Percentiles rank a stretch among this genome's conserved stretches.
These are phyloP conservation scores for Tylopilus cervinicoccineus DNA, from an alignment of 768 basidiomycete genomes.

Conservation along the genomic window DNA sequence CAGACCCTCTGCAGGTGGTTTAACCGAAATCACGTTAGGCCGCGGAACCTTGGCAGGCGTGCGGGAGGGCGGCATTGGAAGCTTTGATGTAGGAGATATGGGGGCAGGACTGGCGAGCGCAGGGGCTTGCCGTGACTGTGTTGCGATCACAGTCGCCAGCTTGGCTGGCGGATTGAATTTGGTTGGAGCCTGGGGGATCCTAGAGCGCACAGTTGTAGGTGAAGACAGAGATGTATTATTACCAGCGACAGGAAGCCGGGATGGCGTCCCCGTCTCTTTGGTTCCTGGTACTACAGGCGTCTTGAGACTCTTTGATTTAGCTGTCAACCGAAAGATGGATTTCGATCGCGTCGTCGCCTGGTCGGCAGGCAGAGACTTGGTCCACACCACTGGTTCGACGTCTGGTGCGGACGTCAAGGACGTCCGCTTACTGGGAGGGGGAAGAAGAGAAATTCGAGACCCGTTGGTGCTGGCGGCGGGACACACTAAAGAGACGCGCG, in stretches of 20 bases:
- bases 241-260: constrained; percentile 15
- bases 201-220: constrained; percentile 6
- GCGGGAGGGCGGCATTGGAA: constrained; percentile 19
- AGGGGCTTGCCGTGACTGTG: constrained; percentile 17
- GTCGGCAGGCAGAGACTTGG: neutral
- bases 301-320: constrained; percentile 25
- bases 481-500: constrained; percentile 15
- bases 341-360: constrained; percentile 17
- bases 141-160: constrained; percentile 26
- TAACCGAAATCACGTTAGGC: constrained; percentile 3
- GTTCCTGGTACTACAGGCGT: constrained; percentile 3
- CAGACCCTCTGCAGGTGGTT: neutral
- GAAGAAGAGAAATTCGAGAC: constrained; percentile 25
- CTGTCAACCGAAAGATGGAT: constrained; percentile 28
- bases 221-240: constrained; percentile 4
- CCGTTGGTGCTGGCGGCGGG: constrained; percentile 1
- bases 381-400: constrained; percentile 14
- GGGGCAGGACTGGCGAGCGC: neutral
- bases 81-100: constrained; percentile 17
- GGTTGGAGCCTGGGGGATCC: constrained; percentile 20
- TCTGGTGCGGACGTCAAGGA: constrained; percentile 25
- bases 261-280: neutral
- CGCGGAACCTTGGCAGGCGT: constrained; percentile 8
- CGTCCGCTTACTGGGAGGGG: constrained; percentile 23
- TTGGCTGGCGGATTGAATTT: constrained; percentile 30